These are phyloP conservation scores for Coniochaeta ligniaria DNA, from an alignment of 2,329 filamentous ascomycete genomes.

Conservation along the genomic window DNA sequence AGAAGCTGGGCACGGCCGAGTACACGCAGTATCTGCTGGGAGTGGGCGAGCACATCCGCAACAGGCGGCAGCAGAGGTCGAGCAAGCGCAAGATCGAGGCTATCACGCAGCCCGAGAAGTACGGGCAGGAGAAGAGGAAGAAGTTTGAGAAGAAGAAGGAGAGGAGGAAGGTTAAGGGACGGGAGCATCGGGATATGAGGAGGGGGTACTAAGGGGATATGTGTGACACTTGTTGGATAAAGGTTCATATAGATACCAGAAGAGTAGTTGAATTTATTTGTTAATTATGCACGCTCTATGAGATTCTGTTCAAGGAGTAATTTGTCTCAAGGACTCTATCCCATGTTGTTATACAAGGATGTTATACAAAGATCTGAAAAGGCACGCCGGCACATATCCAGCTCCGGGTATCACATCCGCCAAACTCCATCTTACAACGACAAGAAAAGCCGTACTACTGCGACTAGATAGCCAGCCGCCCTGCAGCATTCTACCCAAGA, in stretches of 20 bases:
- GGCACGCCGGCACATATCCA: not conserved
- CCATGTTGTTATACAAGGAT: not conserved
- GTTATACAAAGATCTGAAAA: not conserved
- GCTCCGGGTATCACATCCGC: constrained; percentile 3
- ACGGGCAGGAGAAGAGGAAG: constrained; percentile 71
- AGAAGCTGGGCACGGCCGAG: constrained; percentile 71
- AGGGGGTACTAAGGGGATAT: constrained; percentile 41
- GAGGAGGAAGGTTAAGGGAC: constrained; percentile 69
- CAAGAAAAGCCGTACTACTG: not conserved
- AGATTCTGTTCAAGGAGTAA: not conserved
- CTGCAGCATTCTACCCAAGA: not conserved
- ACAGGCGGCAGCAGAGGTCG: constrained; percentile 64
- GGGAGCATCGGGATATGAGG: constrained; percentile 64
- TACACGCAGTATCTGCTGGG: constrained; percentile 69
- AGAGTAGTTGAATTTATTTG: not conserved
- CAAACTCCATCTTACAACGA: constrained; percentile 2
- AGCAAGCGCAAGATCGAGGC: constrained; percentile 87
- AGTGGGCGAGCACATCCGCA: constrained; percentile 66
- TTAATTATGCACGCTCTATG: not conserved
- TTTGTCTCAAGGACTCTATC: not conserved
- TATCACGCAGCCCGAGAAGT: constrained; percentile 72
- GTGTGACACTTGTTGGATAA: not conserved
- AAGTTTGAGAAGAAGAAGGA: constrained; percentile 80
- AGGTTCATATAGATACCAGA: not conserved
- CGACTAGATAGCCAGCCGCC: not conserved